Evolutionary conservation across 805 yeast species (phyloP).

Genomic region (Hanseniaspora nectarophila): DNA sequence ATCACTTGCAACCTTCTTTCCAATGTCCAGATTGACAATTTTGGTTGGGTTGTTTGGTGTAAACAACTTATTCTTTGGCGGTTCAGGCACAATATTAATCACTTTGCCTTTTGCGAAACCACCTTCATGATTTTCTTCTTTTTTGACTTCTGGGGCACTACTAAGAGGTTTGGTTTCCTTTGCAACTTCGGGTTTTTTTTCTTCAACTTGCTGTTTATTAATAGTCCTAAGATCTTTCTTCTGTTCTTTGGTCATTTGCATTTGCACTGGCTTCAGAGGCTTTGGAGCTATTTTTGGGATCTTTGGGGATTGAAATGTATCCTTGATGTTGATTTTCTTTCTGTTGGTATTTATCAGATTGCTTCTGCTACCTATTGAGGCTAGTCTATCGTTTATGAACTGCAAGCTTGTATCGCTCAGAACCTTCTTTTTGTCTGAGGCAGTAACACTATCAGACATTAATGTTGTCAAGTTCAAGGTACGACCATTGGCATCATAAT

Average conservation of each 20-base stretch:
- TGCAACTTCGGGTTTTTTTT: not conserved
- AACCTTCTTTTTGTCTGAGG: slow-evolving; percentile 27
- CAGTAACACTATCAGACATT: slow-evolving; percentile 30
- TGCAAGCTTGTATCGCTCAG: slow-evolving; percentile 38
- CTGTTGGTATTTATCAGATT: not conserved
- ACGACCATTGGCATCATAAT: slow-evolving; percentile 29
- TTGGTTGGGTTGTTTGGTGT: slow-evolving; percentile 8
- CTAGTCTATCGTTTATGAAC: slow-evolving; percentile 34
- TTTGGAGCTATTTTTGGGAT: not conserved
- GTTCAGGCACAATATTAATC: not conserved
- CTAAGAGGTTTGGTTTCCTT: slow-evolving; percentile 5
- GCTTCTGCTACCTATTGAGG: not conserved
- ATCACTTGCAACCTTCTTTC: slow-evolving; percentile 3
- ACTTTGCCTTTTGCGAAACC: slow-evolving; percentile 13
- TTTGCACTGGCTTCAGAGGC: not conserved
- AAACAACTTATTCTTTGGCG: no score
- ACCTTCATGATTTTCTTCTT: slow-evolving; percentile 3
- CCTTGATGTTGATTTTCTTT: not conserved
- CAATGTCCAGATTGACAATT: not conserved
- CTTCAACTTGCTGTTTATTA: not conserved
- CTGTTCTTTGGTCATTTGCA: slow-evolving; percentile 11
- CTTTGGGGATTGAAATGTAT: not conserved
- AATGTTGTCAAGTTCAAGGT: slow-evolving; percentile 36
- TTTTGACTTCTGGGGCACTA: slow-evolving; percentile 2
- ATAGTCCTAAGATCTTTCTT: slow-evolving; percentile 9